Evolutionary conservation across 805 yeast genomes (phyloP), one percentile per base, ranked within the genome.

Genomic region (Candida michaelii): DNA sequence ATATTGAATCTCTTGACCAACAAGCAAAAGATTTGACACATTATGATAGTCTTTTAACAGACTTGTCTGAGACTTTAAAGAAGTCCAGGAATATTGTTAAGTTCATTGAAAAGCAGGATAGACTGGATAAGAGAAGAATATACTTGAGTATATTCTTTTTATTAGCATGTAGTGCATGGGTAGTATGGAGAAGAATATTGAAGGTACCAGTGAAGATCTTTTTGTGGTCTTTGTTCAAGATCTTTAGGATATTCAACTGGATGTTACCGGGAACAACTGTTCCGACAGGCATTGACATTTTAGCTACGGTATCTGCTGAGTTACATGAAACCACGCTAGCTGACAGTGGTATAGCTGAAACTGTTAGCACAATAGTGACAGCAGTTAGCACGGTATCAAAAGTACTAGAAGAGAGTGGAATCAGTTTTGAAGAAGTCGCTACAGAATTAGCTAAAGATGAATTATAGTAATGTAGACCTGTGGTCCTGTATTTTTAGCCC

Each of bases 21-120:
- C 80, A 79, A 24, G 62, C 77, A 0, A 55, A 66, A 21, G 73
- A 71, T 29, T 56, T 78, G 42, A 42, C 58, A 10, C 50, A 55
- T 8, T 59, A 77, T 42, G 70, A 77, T 41, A 66, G 66, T 11
- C 67, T 69, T 38, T 68, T 74, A 49, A 42, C 58, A 10, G 61
- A 59, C 14, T 73, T 77, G 53, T 66, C 65, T 16, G 64, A 61
- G 29, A 53, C 77, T 6, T 54, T 78, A 27, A 50, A 58, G 37
- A 68, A 61, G 40, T 73, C 80, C 0, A 67, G 65, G 35, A 66
- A 66, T 17, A 65, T 78, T 30, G 80, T 78, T 30, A 67, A 65
- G 47, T 67, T 73, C 37, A 77, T 78, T 31, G 80, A 77, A 47
- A 74, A 72, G 49, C 74, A 78, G 40, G 79, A 78, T 49, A 62